Evolutionary conservation across 2,329 filamentous ascomycete species (phyloP).

Genomic region (Fragosphaeria purpurea): DNA sequence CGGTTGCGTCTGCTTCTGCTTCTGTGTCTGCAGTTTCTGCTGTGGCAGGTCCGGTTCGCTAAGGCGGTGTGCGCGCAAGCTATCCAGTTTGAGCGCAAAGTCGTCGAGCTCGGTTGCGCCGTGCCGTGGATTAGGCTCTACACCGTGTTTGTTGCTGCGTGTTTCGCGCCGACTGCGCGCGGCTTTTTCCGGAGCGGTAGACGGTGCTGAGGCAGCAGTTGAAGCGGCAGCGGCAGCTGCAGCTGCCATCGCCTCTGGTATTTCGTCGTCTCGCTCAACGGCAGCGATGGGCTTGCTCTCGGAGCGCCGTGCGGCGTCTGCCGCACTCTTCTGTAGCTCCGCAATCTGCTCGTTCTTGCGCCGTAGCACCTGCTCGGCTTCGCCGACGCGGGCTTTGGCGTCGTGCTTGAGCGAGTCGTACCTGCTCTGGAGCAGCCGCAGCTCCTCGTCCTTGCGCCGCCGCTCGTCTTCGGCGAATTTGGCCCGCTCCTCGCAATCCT

Average conservation of each 20-base stretch:
- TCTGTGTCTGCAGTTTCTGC: background rate
- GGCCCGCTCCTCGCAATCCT: constrained; percentile 21
- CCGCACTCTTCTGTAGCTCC: constrained; percentile 35
- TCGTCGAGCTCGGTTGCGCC: background rate
- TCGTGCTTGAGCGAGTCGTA: constrained; percentile 45
- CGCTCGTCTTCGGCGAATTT: constrained; percentile 21
- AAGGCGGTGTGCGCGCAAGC: background rate
- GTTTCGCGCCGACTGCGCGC: constrained; percentile 7
- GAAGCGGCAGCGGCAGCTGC: background rate
- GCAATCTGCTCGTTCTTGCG: constrained; percentile 48
- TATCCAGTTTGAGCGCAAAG: constrained; percentile 6
- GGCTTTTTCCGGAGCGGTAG: background rate
- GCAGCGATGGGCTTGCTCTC: background rate
- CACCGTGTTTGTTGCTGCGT: constrained; percentile 1
- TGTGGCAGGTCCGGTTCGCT: constrained; percentile 6
- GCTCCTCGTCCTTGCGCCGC: constrained; percentile 36
- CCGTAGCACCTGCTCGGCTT: constrained; percentile 45
- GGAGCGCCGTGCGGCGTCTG: background rate
- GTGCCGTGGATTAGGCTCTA: background rate
- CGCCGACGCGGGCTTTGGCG: constrained; percentile 41
- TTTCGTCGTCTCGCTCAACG: background rate
- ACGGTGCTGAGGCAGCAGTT: background rate
- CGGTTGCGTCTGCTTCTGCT: background rate
- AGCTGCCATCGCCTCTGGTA: background rate
- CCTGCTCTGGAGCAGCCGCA: constrained; percentile 36